Conservation (phyloP, 192 early-diverging fungal genomes). For the Coemansia sp. region DNA sequence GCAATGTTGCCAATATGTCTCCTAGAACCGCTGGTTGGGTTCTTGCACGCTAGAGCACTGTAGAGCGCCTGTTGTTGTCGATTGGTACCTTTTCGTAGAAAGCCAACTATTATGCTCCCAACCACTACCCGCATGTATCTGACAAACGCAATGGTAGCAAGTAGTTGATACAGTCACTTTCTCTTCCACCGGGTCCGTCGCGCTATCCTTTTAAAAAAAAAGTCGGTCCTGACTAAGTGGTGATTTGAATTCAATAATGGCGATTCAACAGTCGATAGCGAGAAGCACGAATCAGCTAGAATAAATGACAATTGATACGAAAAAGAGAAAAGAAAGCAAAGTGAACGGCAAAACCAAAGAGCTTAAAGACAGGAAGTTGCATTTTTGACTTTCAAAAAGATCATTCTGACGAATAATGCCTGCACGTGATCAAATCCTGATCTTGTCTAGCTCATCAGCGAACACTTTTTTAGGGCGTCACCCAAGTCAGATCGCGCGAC, state of each 20-base stretch:
- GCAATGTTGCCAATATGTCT: neutral
- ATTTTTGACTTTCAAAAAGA: neutral
- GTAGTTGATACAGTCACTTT: neutral
- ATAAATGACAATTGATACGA: neutral
- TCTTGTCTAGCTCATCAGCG: slow-evolving; percentile 26
- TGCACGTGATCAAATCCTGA: neutral
- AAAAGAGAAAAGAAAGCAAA: neutral
- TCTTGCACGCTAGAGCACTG: no score
- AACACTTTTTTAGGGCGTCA: slow-evolving; percentile 52
- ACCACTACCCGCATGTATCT: slow-evolving; percentile 6
- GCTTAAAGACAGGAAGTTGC: neutral
- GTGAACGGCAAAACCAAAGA: neutral
- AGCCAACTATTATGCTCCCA: neutral
- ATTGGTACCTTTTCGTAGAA: neutral
- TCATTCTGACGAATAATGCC: neutral
- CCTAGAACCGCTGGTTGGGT: neutral
- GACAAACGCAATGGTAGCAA: neutral
- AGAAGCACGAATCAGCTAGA: neutral
- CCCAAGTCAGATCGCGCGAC: slow-evolving; percentile 56
- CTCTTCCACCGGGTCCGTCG: neutral
- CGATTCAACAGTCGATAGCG: neutral
- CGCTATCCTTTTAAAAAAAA: neutral
- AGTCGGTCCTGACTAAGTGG: neutral
- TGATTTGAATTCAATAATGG: neutral
- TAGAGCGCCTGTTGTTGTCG: neutral